These are phyloP conservation scores for Naganishia onofrii DNA, from an alignment of 768 basidiomycete species.

Conservation along the genomic window DNA sequence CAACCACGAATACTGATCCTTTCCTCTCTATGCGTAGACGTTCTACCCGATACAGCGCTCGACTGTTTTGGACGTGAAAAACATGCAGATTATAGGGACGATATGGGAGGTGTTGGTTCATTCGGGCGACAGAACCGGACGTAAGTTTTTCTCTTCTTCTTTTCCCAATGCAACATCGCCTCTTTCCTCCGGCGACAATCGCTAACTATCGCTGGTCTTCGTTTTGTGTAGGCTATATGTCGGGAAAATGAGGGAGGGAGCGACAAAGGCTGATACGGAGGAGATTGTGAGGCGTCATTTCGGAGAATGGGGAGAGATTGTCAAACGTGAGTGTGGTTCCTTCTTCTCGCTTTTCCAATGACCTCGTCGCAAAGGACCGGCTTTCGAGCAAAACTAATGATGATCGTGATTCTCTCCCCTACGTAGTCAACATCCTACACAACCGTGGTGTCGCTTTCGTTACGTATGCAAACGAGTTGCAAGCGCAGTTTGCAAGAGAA, in stretches of 20 bases:
- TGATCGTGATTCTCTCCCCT: too few species aligned
- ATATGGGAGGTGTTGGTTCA: constrained; percentile 99
- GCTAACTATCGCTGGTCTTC: background rate
- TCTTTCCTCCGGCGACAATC: background rate
- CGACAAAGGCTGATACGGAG: constrained; percentile 73
- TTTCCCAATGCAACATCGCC: too few species aligned
- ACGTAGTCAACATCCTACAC: constrained; percentile 77
- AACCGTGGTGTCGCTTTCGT: constrained; percentile 96
- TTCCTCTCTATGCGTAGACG: background rate
- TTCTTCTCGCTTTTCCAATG: too few species aligned
- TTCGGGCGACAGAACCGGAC: constrained; percentile 93
- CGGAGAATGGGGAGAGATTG: constrained; percentile 91
- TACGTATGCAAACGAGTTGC: constrained; percentile 79
- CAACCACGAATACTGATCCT: too few species aligned
- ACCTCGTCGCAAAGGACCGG: too few species aligned
- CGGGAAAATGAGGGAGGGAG: constrained; percentile 78
- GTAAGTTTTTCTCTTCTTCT: constrained; percentile 22
- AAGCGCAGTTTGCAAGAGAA: constrained; percentile 95
- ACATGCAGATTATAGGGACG: constrained; percentile 94
- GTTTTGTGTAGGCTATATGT: constrained; percentile 63
- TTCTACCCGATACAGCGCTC: constrained; percentile 81
- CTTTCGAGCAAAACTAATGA: too few species aligned
- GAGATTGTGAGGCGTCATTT: constrained; percentile 88
- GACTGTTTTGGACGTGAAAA: constrained; percentile 97
- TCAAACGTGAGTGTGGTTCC: constrained; percentile 73